phyloP scores from a whole-genome alignment of 768 basidiomycete genomes.

The Pleurotus salmoneostramineus region DNA sequence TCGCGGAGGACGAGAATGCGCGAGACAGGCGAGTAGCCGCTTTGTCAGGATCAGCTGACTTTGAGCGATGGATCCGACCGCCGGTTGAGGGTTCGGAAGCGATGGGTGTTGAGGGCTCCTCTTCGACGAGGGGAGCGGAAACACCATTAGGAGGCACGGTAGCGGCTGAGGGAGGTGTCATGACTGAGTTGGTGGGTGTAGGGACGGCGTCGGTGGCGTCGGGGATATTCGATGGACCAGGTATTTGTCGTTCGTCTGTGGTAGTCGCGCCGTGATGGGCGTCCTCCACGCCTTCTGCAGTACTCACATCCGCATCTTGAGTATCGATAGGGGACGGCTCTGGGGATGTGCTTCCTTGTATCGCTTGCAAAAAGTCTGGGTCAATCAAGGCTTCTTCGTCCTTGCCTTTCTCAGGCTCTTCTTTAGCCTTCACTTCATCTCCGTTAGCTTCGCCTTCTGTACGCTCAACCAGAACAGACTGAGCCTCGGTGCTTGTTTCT shows the following conservation, averaged over 20 bases:
- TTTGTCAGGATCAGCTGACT: constrained; percentile 76
- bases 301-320: constrained; percentile 6
- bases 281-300: constrained; percentile 9
- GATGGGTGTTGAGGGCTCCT: constrained; percentile 30
- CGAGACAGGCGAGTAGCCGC: constrained; percentile 50
- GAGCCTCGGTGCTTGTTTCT: background rate
- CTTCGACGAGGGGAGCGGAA: constrained; percentile 12
- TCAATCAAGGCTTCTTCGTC: background rate
- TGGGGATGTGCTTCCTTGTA: constrained; percentile 7
- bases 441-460: background rate
- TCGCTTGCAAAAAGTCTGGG: background rate
- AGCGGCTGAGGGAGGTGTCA: constrained; percentile 4
- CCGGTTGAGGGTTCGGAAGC: constrained; percentile 25
- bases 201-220: background rate
- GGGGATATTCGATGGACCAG: background rate
- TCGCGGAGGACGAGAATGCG: constrained; percentile 45
- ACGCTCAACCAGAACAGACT: background rate
- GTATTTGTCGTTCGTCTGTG: background rate
- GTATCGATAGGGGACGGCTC: constrained; percentile 6
- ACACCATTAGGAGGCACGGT: background rate
- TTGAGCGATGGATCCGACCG: constrained; percentile 66
- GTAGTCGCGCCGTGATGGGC: constrained; percentile 12
- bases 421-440: background rate
- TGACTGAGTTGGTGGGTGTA: background rate
- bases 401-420: background rate